phyloP scores from a whole-genome alignment of 179 eudicot genomes.

The Beta lomatogona region DNA sequence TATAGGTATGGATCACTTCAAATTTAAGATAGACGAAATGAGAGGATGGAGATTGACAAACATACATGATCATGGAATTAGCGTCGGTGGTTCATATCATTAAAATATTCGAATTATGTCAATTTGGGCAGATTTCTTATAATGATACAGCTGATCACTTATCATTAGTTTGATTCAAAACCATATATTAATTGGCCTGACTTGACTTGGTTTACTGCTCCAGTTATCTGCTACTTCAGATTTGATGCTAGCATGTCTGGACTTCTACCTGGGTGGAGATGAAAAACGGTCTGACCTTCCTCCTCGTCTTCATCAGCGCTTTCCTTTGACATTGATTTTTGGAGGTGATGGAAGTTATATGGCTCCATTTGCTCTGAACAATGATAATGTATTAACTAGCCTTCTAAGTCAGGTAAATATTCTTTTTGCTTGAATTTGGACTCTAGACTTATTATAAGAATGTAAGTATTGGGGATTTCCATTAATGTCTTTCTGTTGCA shows the following conservation, averaged over 20 bases:
- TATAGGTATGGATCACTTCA: background rate
- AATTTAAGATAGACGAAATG: background rate
- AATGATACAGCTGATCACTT: background rate
- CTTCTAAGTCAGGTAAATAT: constrained; percentile 81
- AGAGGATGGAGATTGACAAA: background rate
- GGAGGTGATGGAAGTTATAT: constrained; percentile 98
- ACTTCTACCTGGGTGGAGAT: constrained; percentile 97
- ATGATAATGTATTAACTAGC: constrained; percentile 82
- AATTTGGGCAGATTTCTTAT: background rate
- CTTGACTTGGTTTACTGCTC: constrained; percentile 15
- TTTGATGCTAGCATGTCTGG: constrained; percentile 89
- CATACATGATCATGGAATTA: background rate
- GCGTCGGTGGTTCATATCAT: background rate
- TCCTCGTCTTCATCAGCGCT: constrained; percentile 72
- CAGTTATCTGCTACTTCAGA: constrained; percentile 91
- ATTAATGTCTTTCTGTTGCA: constrained; percentile 33
- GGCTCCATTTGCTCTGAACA: constrained; percentile 88
- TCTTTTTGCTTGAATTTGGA: background rate
- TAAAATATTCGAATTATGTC: background rate
- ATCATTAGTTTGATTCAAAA: background rate
- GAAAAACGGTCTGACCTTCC: constrained; percentile 94
- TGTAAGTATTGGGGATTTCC: background rate
- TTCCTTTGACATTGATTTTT: constrained; percentile 76
- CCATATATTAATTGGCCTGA: background rate
- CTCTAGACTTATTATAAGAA: background rate